Base-by-base conservation (phyloP, 2,329 filamentous ascomycete species). In the Coleophoma cylindrospora region DNA sequence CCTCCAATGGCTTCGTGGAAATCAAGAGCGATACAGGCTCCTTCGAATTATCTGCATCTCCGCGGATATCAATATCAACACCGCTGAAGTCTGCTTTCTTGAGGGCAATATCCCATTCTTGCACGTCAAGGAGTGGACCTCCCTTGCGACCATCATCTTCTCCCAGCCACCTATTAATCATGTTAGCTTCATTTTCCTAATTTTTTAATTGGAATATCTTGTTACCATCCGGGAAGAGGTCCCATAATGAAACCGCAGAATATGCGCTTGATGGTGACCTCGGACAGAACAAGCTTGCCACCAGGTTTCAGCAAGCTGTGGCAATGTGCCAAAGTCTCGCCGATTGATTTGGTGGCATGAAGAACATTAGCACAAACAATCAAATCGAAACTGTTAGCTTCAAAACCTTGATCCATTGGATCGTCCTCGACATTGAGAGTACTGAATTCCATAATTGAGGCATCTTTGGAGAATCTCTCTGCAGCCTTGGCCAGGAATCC, bases 301-400 rank as follows among this genome's bases (percentile, higher is more conserved):
- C 54, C 55, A 1, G 62, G 61, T 37, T 57, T 61, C 0, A 66
- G 50, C 10, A 66, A 55, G 13, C 52, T 57, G 3, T 54, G 52
- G 33, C 57, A 54, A 45, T 65, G 56, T 1, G 13, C 9, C 14
- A 66, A 40, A 1, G 61, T 62, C 2, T 51, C 33, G 3, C 34
- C 13, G 3, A 66, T 57, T 38, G 15, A 59, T 6, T 13, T 13
- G 3, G 49, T 59, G 1, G 68, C 67, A 45, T 72, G 67, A 1
- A 75, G 54, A 8, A 69, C 64, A 43, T 65, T 63, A 11, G 63
- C 58, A 1, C 68, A 69, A 17, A 72, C 54, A 19, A 73, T 48
- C 6, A 73, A 12, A 40, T 74, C 71, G 48, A 67, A 72, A 0
- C 54, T 50, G 0, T 40, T 49, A 0, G 51, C 55, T 0, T 53